These are phyloP conservation scores for Rosa persica DNA, from an alignment of 306 rosid genomes.

Conservation along the genomic window DNA sequence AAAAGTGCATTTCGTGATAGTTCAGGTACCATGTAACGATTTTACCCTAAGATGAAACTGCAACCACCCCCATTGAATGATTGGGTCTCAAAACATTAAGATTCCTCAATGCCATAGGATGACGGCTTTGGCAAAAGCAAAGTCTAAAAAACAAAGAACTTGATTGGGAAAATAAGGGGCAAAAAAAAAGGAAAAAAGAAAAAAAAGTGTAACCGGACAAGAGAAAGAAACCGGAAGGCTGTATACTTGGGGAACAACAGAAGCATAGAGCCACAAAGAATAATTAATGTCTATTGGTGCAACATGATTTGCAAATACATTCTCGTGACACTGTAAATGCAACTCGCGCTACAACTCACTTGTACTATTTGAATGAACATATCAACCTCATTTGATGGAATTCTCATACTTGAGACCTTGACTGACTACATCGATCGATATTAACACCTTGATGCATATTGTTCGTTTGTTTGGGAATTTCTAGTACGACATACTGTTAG, in stretches of 20 bases:
- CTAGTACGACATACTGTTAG: neutral
- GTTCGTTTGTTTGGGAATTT: neutral
- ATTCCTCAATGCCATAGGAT: conserved; percentile 8
- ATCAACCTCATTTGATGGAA: conserved; percentile 19
- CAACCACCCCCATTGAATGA: conserved; percentile 2
- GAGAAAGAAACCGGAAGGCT: conserved; percentile 14
- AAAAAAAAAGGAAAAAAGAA: too few species aligned
- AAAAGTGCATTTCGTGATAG: too few species aligned
- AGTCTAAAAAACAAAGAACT: neutral
- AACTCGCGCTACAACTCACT: neutral
- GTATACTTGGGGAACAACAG: conserved; percentile 11
- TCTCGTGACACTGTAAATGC: neutral
- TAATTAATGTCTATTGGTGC: neutral
- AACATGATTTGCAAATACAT: neutral
- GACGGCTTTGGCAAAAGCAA: conserved; percentile 22
- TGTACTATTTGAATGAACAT: conserved; percentile 6
- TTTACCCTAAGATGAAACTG: too few species aligned
- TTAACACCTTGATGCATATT: neutral
- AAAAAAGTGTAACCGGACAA: neutral
- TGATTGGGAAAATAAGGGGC: conserved; percentile 29
- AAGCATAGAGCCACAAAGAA: neutral
- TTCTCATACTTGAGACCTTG: neutral
- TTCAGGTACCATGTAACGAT: too few species aligned
- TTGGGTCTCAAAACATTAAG: neutral
- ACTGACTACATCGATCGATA: conserved; percentile 8